These are phyloP conservation scores for Aspergillus versicolor DNA, from an alignment of 2,329 filamentous ascomycete genomes.

Conservation along the genomic window DNA sequence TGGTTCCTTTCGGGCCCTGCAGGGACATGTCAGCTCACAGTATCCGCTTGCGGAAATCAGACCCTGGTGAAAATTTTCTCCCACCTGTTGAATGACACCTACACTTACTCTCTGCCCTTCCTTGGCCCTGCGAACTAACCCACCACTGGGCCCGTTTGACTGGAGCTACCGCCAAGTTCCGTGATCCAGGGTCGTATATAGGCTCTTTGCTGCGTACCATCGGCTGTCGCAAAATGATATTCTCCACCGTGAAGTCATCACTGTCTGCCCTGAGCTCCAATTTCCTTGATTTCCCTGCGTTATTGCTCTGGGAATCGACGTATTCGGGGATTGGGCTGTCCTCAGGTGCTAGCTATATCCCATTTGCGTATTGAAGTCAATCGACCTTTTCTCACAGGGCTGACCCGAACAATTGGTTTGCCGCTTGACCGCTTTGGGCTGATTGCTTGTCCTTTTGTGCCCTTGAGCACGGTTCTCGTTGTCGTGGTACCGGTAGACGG, in stretches of 20 bases:
- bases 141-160: background rate
- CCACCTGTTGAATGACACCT: conserved; percentile 13
- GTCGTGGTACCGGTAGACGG: background rate
- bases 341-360: background rate
- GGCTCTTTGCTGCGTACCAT: background rate
- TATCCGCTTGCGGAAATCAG: conserved; percentile 5
- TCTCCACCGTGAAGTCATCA: background rate
- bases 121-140: background rate
- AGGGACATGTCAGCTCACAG: background rate
- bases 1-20: conserved; percentile 7
- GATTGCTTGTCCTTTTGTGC: background rate
- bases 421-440: background rate
- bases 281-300: background rate
- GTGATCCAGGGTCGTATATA: background rate
- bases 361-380: background rate
- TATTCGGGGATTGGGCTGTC: background rate
- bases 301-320: background rate
- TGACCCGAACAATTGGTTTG: background rate
- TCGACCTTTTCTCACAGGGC: background rate
- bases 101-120: conserved; percentile 8
- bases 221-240: background rate
- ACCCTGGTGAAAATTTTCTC: background rate
- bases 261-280: background rate
- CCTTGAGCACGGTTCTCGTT: background rate
- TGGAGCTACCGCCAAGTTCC: background rate